Conservation (phyloP, 768 basidiomycete genomes). For the Kwoniella pini region DNA sequence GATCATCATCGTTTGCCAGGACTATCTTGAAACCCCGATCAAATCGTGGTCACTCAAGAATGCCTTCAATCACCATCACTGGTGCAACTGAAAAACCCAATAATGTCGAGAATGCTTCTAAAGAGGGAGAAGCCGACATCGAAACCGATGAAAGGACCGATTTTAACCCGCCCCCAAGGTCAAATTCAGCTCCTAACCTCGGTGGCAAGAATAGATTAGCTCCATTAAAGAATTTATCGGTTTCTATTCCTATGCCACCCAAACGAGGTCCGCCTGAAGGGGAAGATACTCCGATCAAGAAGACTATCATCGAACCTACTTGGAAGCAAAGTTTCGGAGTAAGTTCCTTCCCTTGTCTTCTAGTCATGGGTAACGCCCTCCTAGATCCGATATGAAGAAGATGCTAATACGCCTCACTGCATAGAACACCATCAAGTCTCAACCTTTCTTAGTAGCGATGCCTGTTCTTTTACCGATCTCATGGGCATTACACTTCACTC, state of each 20-base stretch:
- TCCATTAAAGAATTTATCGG: slow-evolving; percentile 13
- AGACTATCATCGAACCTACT: slow-evolving; percentile 20
- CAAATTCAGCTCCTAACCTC: slow-evolving; percentile 11
- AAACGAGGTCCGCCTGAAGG: slow-evolving; percentile 18
- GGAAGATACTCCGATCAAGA: slow-evolving; percentile 10
- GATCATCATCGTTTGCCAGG: slow-evolving; percentile 13
- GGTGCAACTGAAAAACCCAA: not conserved
- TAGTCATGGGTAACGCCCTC: too few species aligned
- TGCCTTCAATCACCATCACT: slow-evolving; percentile 24
- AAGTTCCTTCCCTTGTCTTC: not conserved
- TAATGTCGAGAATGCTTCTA: too few species aligned
- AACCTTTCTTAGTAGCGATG: slow-evolving; percentile 25
- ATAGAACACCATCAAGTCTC: slow-evolving; percentile 38
- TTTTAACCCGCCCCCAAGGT: slow-evolving; percentile 8
- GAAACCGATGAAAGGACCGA: slow-evolving; percentile 7
- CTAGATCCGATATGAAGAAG: not conserved
- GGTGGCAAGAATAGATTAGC: slow-evolving; percentile 11
- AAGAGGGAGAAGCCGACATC: not conserved
- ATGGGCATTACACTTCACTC: slow-evolving; percentile 58
- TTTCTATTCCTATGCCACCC: slow-evolving; percentile 19
- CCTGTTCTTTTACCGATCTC: slow-evolving; percentile 60
- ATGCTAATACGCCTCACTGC: not conserved
- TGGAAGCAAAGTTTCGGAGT: slow-evolving; percentile 30
- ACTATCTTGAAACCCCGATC: slow-evolving; percentile 20
- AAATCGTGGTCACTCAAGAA: slow-evolving; percentile 16